Percentiles rank a stretch among this genome's conserved stretches.
Evolutionary conservation across 176 grass and related monocot species (phyloP).

Genomic region (Aegilops speltoides): DNA sequence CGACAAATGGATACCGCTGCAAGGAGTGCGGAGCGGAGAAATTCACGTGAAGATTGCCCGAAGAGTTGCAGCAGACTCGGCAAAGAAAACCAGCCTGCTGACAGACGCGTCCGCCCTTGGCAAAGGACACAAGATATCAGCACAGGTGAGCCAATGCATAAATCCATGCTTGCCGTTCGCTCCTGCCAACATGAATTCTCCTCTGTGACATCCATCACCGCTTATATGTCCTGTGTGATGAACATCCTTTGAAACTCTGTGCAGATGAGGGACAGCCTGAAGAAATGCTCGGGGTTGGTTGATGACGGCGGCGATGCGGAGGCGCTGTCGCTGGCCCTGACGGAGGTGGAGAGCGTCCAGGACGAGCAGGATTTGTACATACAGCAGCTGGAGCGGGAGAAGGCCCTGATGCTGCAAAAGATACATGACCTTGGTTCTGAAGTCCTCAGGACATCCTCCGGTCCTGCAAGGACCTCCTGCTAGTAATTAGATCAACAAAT

Average conservation of each 20-base stretch:
- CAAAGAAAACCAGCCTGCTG: constrained; percentile 39
- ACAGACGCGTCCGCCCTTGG: constrained; percentile 25
- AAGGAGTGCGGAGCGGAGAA: constrained; percentile 79
- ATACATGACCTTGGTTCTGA: constrained; percentile 71
- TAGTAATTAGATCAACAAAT: constrained; percentile 30
- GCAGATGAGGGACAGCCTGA: constrained; percentile 68
- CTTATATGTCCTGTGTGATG: not conserved
- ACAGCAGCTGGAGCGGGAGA: constrained; percentile 77
- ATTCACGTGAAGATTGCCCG: constrained; percentile 65
- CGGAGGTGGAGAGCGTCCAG: constrained; percentile 70
- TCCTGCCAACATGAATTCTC: not conserved
- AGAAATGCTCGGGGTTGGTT: constrained; percentile 58
- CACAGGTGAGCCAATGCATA: constrained; percentile 33
- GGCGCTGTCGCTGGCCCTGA: constrained; percentile 51
- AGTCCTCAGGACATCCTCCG: constrained; percentile 60
- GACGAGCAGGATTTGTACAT: constrained; percentile 67
- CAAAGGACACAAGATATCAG: constrained; percentile 56
- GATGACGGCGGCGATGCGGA: constrained; percentile 73
- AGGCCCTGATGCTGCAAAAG: constrained; percentile 44
- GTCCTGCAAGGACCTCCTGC: constrained; percentile 41
- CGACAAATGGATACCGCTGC: constrained; percentile 82
- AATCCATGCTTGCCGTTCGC: not conserved
- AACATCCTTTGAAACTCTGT: not conserved
- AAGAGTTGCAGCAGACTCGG: constrained; percentile 24
- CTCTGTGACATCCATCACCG: not conserved